These are phyloP conservation scores for Dalechampia spathulata DNA, from an alignment of 441 rosid genomes.

Conservation along the genomic window DNA sequence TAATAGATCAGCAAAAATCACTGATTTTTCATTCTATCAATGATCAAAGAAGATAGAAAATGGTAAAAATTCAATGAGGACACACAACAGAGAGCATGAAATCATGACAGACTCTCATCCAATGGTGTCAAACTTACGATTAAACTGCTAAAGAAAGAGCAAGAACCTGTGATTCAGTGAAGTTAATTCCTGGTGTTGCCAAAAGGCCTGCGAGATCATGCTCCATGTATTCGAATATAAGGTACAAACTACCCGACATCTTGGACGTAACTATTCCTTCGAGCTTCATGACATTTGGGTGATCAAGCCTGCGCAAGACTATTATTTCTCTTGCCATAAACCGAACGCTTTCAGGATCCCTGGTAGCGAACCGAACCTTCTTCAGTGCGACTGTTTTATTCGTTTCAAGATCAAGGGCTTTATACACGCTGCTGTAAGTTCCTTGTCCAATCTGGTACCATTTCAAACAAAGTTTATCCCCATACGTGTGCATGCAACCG, in stretches of 20 bases:
- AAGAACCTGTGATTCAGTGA: constrained; percentile 47
- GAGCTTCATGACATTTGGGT: constrained; percentile 55
- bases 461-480: background rate
- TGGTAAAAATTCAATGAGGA: too few species aligned
- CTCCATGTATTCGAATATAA: constrained; percentile 55
- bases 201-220: constrained; percentile 58
- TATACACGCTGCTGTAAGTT: constrained; percentile 57
- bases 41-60: background rate
- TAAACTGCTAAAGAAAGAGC: constrained; percentile 1
- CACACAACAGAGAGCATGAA: too few species aligned
- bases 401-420: constrained; percentile 50
- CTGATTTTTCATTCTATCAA: background rate
- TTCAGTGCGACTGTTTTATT: constrained; percentile 46
- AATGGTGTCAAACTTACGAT: too few species aligned
- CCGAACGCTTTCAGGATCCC: constrained; percentile 63
- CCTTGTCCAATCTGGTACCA: constrained; percentile 52
- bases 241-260: constrained; percentile 49
- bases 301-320: constrained; percentile 46
- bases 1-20: background rate
- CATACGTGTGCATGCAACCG: too few species aligned
- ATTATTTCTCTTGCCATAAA: constrained; percentile 63
- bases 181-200: constrained; percentile 32
- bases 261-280: constrained; percentile 48
- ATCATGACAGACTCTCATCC: too few species aligned
- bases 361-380: constrained; percentile 55